phyloP scores from a whole-genome alignment of 1,284 basidiomycete species.

The Baeospora myosura region DNA sequence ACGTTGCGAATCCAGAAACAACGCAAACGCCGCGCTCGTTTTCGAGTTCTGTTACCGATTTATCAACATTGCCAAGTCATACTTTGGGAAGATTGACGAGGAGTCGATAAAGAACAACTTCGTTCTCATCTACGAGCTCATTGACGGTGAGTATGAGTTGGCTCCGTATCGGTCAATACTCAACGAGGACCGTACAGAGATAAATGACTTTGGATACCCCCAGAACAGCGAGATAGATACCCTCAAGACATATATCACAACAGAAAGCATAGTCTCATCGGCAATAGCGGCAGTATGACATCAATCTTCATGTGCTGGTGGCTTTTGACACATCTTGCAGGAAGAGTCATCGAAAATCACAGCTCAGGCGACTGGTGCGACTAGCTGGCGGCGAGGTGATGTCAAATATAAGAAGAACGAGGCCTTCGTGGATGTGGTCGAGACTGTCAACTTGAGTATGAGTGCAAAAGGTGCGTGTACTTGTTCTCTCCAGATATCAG shows the following conservation, averaged over 20 bases:
- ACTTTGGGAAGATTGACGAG: conserved; percentile 98
- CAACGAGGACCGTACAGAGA: conserved; percentile 50
- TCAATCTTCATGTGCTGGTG: not conserved
- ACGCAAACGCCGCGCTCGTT: conserved; percentile 94
- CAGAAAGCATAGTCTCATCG: conserved; percentile 88
- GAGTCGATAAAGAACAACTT: conserved; percentile 99
- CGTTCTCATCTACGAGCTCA: conserved; percentile 90
- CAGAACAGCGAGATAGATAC: conserved; percentile 98
- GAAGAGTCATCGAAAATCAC: conserved; percentile 97
- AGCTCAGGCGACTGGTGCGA: conserved; percentile 90
- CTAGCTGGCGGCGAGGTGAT: conserved; percentile 88
- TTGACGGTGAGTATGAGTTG: conserved; percentile 66
- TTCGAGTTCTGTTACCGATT: conserved; percentile 98
- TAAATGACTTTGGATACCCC: conserved; percentile 98
- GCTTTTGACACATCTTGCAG: conserved; percentile 31
- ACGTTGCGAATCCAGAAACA: conserved; percentile 60
- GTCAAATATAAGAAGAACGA: conserved; percentile 99
- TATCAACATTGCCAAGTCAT: conserved; percentile 87
- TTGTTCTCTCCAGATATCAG: conserved; percentile 2
- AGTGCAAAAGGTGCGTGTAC: conserved; percentile 75
- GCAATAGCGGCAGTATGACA: conserved; percentile 67
- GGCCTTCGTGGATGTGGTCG: conserved; percentile 96
- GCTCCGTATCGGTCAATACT: not conserved
- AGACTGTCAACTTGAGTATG: conserved; percentile 95
- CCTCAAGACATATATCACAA: conserved; percentile 96